Conservation (phyloP, 1,284 basidiomycete genomes). For the Agroathelia rolfsii region DNA sequence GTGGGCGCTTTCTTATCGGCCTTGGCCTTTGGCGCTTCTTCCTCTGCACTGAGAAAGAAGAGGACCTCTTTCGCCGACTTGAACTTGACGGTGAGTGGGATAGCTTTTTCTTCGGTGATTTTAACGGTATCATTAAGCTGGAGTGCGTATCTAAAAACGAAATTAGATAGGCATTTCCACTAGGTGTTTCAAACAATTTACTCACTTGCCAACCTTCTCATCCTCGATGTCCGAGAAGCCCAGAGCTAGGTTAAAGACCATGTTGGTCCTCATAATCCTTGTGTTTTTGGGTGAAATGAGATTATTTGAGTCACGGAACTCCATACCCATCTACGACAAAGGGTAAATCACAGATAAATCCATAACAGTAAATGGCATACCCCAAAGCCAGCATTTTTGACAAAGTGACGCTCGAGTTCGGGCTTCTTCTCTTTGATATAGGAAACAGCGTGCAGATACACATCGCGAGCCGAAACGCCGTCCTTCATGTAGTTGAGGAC, state of each 20-base stretch:
- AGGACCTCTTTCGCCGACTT: slow-evolving; percentile 81
- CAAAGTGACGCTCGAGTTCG: slow-evolving; percentile 75
- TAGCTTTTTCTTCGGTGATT: slow-evolving; percentile 59
- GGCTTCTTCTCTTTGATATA: slow-evolving; percentile 73
- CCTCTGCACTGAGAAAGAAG: slow-evolving; percentile 69
- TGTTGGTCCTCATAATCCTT: slow-evolving; percentile 64
- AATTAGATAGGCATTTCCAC: slow-evolving; percentile 7
- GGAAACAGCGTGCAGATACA: slow-evolving; percentile 71
- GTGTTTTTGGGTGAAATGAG: slow-evolving; percentile 76
- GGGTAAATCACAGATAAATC: slow-evolving; percentile 12
- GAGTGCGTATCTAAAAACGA: slow-evolving; percentile 65
- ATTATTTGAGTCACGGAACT: slow-evolving; percentile 88
- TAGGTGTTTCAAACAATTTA: slow-evolving; percentile 6
- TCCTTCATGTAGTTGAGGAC: slow-evolving; percentile 72
- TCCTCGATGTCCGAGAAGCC: slow-evolving; percentile 81
- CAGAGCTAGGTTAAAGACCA: slow-evolving; percentile 80
- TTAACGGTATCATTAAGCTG: slow-evolving; percentile 86
- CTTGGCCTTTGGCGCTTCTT: slow-evolving; percentile 44
- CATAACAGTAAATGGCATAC: slow-evolving; percentile 32
- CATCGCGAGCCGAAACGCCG: slow-evolving; percentile 69
- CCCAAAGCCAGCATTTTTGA: slow-evolving; percentile 88
- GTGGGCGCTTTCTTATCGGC: slow-evolving; percentile 46
- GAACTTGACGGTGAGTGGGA: slow-evolving; percentile 75
- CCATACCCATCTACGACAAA: slow-evolving; percentile 70
- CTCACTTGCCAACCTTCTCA: slow-evolving; percentile 67